phyloP scores from a whole-genome alignment of 2,329 filamentous ascomycete genomes.

The Aspergillus quadricinctus region DNA sequence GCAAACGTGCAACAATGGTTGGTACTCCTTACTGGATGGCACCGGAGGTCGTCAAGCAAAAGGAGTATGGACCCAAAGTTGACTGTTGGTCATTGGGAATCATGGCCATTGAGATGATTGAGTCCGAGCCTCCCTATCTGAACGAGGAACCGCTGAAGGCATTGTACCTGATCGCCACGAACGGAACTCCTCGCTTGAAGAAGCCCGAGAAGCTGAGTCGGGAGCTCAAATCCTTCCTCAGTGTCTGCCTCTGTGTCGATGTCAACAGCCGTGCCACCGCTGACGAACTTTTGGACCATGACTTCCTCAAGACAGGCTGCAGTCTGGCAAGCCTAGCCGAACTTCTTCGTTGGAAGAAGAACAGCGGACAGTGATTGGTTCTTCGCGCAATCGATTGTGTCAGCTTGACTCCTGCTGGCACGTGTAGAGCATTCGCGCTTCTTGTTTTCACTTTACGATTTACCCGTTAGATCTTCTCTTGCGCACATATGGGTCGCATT shows the following conservation, averaged over 20 bases:
- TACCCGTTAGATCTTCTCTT: conserved; percentile 19
- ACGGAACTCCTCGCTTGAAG: conserved; percentile 94
- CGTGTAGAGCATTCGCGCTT: conserved; percentile 1
- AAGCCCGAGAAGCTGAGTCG: conserved; percentile 97
- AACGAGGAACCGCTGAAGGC: conserved; percentile 98
- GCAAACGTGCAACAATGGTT: conserved; percentile 97
- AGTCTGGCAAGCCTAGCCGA: conserved; percentile 77
- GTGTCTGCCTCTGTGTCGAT: conserved; percentile 93
- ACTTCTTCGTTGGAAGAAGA: conserved; percentile 66
- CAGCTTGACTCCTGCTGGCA: not conserved
- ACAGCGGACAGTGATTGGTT: conserved; percentile 31
- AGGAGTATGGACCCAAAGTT: conserved; percentile 96
- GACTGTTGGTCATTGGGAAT: conserved; percentile 99
- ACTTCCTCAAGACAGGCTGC: conserved; percentile 92
- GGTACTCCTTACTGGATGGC: conserved; percentile 99
- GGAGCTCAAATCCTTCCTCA: conserved; percentile 95
- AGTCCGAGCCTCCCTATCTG: conserved; percentile 94
- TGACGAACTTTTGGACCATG: conserved; percentile 81
- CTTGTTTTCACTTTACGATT: conserved; percentile 14
- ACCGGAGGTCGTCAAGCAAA: conserved; percentile 97
- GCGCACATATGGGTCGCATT: conserved; percentile 30
- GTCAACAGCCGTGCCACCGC: conserved; percentile 92
- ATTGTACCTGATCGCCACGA: conserved; percentile 94
- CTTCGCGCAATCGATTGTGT: not conserved
- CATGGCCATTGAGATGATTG: conserved; percentile 99